Conservation (phyloP, 305 asterid genomes). For the Fraxinus angustifolia region DNA sequence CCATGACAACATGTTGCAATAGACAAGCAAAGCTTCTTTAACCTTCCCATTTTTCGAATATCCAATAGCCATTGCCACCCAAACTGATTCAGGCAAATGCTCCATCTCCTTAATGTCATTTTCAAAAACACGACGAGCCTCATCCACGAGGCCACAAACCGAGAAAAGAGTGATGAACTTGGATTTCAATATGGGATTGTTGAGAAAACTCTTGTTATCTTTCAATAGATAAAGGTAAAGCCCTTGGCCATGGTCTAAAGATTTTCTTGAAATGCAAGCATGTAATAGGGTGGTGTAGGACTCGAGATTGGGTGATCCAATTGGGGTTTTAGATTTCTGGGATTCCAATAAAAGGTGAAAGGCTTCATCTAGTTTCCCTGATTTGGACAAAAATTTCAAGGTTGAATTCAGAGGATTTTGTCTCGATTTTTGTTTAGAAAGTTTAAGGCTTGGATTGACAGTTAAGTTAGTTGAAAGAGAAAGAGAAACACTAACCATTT, state of each 20-base stretch:
- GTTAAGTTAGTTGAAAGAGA: slow-evolving; percentile 35
- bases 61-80: slow-evolving; percentile 46
- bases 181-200: slow-evolving; percentile 33
- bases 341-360: slow-evolving; percentile 32
- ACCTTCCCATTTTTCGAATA: slow-evolving; percentile 33
- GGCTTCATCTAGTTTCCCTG: slow-evolving; percentile 45
- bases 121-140: slow-evolving; percentile 38
- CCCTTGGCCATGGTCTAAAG: slow-evolving; percentile 34
- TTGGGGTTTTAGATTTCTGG: slow-evolving; percentile 16
- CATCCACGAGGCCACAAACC: slow-evolving; percentile 37
- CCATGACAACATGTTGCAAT: slow-evolving; percentile 32
- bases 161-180: slow-evolving; percentile 51
- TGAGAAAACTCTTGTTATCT: slow-evolving; percentile 27
- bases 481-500: slow-evolving; percentile 18
- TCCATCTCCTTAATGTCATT: slow-evolving; percentile 28
- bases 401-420: slow-evolving; percentile 30
- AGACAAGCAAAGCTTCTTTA: slow-evolving; percentile 34
- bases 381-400: slow-evolving; percentile 40
- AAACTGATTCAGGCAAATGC: slow-evolving; percentile 35
- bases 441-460: slow-evolving; percentile 24
- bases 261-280: slow-evolving; percentile 42
- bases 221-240: slow-evolving; percentile 37
- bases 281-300: slow-evolving; percentile 38
- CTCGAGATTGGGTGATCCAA: slow-evolving; percentile 16
- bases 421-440: slow-evolving; percentile 1